Evolutionary conservation across 306 rosid genomes (phyloP), one percentile per base, ranked within the genome.

Genomic region (Trichosanthes truncata): DNA sequence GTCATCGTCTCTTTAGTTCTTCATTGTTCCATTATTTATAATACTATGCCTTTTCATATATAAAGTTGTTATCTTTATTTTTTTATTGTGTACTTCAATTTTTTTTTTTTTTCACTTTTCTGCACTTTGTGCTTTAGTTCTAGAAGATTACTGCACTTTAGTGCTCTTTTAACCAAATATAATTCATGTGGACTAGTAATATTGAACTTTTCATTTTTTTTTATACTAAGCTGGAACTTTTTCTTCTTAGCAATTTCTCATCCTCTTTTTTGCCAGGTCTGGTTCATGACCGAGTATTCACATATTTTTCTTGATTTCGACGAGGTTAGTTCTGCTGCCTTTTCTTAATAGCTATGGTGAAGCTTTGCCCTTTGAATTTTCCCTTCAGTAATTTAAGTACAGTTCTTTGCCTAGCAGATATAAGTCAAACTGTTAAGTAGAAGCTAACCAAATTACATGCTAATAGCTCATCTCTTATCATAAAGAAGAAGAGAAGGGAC

Each of bases 281-380:
- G 95, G 97, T 93, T 89, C 83, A 96, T 96, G 99, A 87, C 93
- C 25, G 93, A 93, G 79, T 87, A 87, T 85, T 93, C 98, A 14
- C 85, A 88, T 73, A 89, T 93, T 77, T 91, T 93, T 87, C 86
- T 12, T 11, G 94, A 90, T 86, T 87, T 96, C 81, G 97, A 90
- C 52, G 93, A 96, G 99, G 99, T 96, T 77, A 78, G 87, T 81
- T 79, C 41, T 79, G 59, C 31, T 79, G 59, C 49, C 14, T 21
- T 51, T 68, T 77, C 74, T 11, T 80, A 31, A 45, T 38, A 76
- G 81, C 75, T 57, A 57, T 72, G 35, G 45, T 45, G 26, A 67
- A 60, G 75, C 26, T 56, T n/a, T 78, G 73, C 62, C 31, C 25
- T 67, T 1, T 18, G 1, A 38, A n/a, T 40, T 40, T 40, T 0